phyloP scores from a whole-genome alignment of 495 filamentous ascomycete genomes.

The Beverwykella pulmonaria region DNA sequence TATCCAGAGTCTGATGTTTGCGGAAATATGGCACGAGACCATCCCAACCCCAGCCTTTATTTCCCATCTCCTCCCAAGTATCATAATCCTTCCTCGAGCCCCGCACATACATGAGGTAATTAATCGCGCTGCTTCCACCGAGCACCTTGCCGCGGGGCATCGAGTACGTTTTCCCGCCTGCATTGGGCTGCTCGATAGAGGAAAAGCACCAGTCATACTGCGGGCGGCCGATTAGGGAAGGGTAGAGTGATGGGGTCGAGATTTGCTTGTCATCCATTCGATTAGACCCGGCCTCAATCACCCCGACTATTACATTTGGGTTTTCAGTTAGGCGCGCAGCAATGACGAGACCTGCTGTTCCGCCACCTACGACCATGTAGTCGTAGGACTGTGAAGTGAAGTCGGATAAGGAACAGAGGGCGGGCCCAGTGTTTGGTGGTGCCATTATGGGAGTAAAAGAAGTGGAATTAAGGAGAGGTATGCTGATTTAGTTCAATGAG shows the following conservation, averaged over 20 bases:
- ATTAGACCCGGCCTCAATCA: conserved; percentile 24
- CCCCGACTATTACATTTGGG: neutral
- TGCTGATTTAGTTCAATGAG: too few relatives aligned
- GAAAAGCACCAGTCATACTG: conserved; percentile 7
- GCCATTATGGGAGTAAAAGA: too few relatives aligned
- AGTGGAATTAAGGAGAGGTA: too few relatives aligned
- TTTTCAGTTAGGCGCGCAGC: conserved; percentile 19
- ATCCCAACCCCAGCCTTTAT: conserved; percentile 37
- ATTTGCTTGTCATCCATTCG: conserved; percentile 1
- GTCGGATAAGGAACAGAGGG: neutral
- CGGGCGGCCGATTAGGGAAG: neutral
- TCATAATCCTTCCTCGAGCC: conserved; percentile 13
- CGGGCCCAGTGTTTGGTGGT: neutral
- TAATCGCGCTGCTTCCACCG: conserved; percentile 17
- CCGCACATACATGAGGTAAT: neutral
- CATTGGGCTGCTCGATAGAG: conserved; percentile 1
- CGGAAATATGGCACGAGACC: conserved; percentile 33
- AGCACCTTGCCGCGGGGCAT: conserved; percentile 8
- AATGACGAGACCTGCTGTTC: conserved; percentile 30
- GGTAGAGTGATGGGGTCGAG: conserved; percentile 3
- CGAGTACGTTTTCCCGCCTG: neutral
- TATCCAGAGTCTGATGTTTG: neutral
- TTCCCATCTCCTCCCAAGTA: conserved; percentile 33
- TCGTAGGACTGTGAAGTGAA: neutral
- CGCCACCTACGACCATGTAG: conserved; percentile 29